Base-by-base conservation (phyloP, 1,284 basidiomycete genomes). In the Schizophyllum commune region DNA sequence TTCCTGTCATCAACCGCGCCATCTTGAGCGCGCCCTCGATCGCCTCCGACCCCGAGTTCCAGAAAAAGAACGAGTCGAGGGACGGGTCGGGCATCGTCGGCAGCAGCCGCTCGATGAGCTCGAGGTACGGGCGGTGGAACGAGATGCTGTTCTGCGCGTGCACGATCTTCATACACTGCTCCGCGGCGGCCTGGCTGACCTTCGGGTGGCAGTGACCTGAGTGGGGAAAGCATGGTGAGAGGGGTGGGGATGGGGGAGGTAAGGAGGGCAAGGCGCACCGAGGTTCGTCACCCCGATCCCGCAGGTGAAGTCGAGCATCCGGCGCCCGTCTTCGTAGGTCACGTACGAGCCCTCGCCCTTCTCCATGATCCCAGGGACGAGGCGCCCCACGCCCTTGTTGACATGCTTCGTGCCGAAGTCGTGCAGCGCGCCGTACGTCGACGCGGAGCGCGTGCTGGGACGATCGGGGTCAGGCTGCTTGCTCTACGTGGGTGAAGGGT, bases 11-110 rank as follows among this genome's bases (percentile, higher is more conserved):
- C 17, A 74, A 72, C 52, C 95, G 83, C 1, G 92, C 90, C 75
- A 92, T 84, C 75, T 94, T 94, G 63, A 95, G 72, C 1, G 89
- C 79, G 1, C 86, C 92, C 74, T 97, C 92, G 52, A 94, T 83
- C 0, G 93, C 94, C 71, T 97, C 95, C 2, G 92, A 89, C 15
- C 94, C 94, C 5, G 94, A 96, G 79, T 95, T 98, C 91, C 91
- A 94, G 75, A 96, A 92, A 82, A 93, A 96, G 82, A 98, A 96
- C 19, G 92, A 92, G 74, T 96, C 91, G 54, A 98, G 82, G 2
- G 93, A 94, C 0, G 86, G 79, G 73, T 96, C 79, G 0, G 95
- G 93, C 85, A 94, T 91, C 65, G 90, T 75, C 1, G 91, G 89
- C n/a, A 92, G 73, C 7, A 94, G 79, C 63, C 81, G 82, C 70